Conservation (phyloP, 208 protist genomes). For the Lotmaria passim region DNA sequence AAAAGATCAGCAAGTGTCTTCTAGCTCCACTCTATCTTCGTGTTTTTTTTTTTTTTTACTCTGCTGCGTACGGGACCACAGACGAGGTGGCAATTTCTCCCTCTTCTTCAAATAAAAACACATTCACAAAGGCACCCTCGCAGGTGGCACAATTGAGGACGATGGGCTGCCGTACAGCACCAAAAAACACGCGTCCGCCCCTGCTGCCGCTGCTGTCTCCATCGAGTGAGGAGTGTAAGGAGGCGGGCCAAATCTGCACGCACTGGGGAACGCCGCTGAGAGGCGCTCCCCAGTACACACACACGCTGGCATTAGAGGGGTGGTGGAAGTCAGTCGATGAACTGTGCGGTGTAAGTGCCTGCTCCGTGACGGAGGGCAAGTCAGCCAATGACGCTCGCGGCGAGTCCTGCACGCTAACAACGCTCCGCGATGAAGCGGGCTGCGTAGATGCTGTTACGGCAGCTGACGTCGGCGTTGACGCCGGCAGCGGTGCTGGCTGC, state of each 20-base stretch:
- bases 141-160: slow-evolving; percentile 69
- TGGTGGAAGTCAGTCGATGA: not conserved
- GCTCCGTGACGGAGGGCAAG: not conserved
- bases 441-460: not conserved
- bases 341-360: not conserved
- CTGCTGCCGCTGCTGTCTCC: not conserved
- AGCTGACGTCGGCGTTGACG: not conserved
- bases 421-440: not conserved
- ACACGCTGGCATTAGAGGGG: no score
- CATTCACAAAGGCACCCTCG: slow-evolving; percentile 56
- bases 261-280: slow-evolving; percentile 21
- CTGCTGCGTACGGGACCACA: slow-evolving; percentile 16
- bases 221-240: not conserved
- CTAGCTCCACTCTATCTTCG: no score
- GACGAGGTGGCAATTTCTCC: slow-evolving; percentile 20
- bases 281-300: slow-evolving; percentile 24
- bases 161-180: slow-evolving; percentile 15
- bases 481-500: not conserved
- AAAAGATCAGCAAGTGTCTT: not conserved
- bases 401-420: not conserved
- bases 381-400: not conserved
- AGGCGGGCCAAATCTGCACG: slow-evolving; percentile 20
- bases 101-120: slow-evolving; percentile 47
- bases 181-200: not conserved
- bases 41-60: slow-evolving; percentile 14